Base-by-base conservation (phyloP, 2,329 filamentous ascomycete genomes). In the Alternaria ethzedia region DNA sequence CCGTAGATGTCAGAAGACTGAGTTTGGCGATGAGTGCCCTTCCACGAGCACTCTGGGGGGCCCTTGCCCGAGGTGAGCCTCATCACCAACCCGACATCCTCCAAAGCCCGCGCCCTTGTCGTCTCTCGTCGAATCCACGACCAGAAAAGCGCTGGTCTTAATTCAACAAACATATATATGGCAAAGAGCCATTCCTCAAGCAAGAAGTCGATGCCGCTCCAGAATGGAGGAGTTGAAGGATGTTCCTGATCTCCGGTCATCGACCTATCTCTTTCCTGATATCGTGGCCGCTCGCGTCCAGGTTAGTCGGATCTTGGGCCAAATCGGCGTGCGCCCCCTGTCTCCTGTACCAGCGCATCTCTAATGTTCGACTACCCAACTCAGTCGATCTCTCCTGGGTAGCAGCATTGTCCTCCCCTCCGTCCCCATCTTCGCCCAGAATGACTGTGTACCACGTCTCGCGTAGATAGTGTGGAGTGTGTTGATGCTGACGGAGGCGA, bases 281-380 rank as follows among this genome's bases (percentile, higher is more conserved):
- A 36, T 36, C 0, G 13, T n/a, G 13, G 7, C 32, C 32, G 32
- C 7, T 36, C 15, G 32, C 7, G 32, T 1, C 4, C 15, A 9
- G 2, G n/a, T n/a, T 36, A 0, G 32, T 1, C 32, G 32, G 32
- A 0, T 36, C 0, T 9, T 36, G 15, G 7, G 32, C 32, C 32
- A 36, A 1, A 36, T n/a, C 32, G 32, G n/a, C 7, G n/a, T 36
- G 0, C 7, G 32, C 32, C 0, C 32, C 32, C 32, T 0, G 32
- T 36, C 32, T 36, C 32, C 1, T 36, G 15, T 36, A 36, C 13
- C 32, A 36, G 32, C 32, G 32, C 32, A 36, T 36, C 3, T 36
- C 2, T 1, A 36, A 5, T 1, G 30, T 15, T 4, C 0, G 7
- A 36, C 32, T 5, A n/a, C 15, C 15, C 32, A 9, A 0, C 15